Evolutionary conservation across 257 asterid species (phyloP).

Genomic region (Plantago elongata): DNA sequence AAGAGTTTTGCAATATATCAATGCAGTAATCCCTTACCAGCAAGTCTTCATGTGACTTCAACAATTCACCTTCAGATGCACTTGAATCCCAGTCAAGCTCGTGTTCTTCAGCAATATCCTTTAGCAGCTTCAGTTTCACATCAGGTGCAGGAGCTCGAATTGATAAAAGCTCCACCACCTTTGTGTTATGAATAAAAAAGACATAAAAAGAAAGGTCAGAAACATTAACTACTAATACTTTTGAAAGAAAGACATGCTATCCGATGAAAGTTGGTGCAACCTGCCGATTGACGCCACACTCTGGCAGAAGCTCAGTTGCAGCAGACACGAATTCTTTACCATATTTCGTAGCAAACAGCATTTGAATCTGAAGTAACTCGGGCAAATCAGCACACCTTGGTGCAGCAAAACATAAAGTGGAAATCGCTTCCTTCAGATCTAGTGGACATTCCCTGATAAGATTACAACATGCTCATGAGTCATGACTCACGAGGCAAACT

Average conservation of each 20-base stretch:
- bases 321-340: constrained; percentile 81
- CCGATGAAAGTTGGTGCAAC: constrained; percentile 28
- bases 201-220: constrained; percentile 3
- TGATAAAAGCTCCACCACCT: constrained; percentile 82
- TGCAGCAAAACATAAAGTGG: constrained; percentile 93
- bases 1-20: not conserved
- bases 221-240: not conserved
- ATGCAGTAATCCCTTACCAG: constrained; percentile 36
- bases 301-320: constrained; percentile 93
- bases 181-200: constrained; percentile 11
- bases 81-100: constrained; percentile 90
- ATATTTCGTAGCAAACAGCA: constrained; percentile 74
- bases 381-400: constrained; percentile 95
- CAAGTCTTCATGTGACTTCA: constrained; percentile 83
- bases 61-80: constrained; percentile 60
- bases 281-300: constrained; percentile 97
- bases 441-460: constrained; percentile 84
- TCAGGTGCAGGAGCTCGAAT: constrained; percentile 95
- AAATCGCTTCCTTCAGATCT: constrained; percentile 95
- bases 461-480: not conserved
- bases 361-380: constrained; percentile 71
- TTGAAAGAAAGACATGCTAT: not conserved
- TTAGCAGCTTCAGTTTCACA: constrained; percentile 77
- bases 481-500: not conserved
- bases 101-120: constrained; percentile 89